Percentiles rank a stretch among this genome's conserved stretches.
These are phyloP conservation scores for Fragilaria crotonensis DNA, from an alignment of 108 stramenopile genomes.

Conservation along the genomic window DNA sequence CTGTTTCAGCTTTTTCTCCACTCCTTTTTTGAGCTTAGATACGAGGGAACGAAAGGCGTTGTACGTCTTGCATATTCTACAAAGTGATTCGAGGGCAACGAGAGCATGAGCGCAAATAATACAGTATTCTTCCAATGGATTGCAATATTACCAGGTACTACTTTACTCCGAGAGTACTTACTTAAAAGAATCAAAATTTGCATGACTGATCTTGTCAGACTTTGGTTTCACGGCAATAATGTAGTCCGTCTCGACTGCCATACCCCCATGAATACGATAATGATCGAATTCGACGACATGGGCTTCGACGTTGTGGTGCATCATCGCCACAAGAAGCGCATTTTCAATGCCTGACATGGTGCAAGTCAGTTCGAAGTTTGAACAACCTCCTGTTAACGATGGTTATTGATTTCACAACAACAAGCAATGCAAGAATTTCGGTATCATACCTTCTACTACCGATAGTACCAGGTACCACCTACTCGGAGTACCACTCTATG, in stretches of 20 bases:
- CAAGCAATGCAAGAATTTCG: too few relatives aligned
- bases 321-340: slow-evolving; percentile 23
- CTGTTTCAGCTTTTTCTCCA: slow-evolving; percentile 2
- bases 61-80: slow-evolving; percentile 39
- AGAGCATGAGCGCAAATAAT: neutral
- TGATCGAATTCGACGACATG: slow-evolving; percentile 35
- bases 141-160: neutral
- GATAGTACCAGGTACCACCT: too few relatives aligned
- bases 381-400: too few relatives aligned
- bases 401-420: too few relatives aligned
- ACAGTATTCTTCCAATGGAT: neutral
- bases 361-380: too few relatives aligned
- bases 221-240: slow-evolving; percentile 30
- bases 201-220: neutral
- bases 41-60: slow-evolving; percentile 38
- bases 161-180: neutral
- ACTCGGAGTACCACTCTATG: too few relatives aligned
- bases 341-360: slow-evolving; percentile 4
- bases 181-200: neutral
- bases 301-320: slow-evolving; percentile 30
- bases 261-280: slow-evolving; percentile 39
- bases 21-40: slow-evolving; percentile 27
- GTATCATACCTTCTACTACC: too few relatives aligned
- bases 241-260: slow-evolving; percentile 53
- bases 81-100: neutral